Percentiles rank a stretch among this genome's conserved stretches.
Evolutionary conservation across 805 yeast species (phyloP).

Genomic region (Yamadazyma nakazawae): DNA sequence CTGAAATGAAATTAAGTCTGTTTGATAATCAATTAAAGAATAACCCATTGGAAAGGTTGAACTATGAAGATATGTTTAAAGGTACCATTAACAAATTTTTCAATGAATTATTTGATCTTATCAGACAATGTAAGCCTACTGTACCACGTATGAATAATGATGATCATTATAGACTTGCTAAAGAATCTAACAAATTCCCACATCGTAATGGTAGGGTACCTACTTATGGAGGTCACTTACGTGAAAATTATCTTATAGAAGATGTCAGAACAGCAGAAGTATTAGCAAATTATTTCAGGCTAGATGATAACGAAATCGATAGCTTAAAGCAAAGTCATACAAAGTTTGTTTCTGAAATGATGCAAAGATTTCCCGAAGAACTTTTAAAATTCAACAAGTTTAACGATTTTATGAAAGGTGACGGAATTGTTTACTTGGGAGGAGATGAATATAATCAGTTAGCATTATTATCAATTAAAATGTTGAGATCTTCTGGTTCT

Average conservation of each 20-base stretch:
- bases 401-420: conserved; percentile 32
- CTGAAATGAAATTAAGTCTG: background rate
- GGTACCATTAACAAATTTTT: conserved; percentile 16
- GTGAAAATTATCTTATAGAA: conserved; percentile 30
- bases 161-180: conserved; percentile 23
- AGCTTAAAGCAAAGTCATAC: conserved; percentile 21
- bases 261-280: conserved; percentile 26
- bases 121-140: conserved; percentile 22
- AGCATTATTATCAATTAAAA: conserved; percentile 31
- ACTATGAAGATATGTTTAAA: conserved; percentile 9
- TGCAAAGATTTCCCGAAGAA: conserved; percentile 20
- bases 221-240: conserved; percentile 32
- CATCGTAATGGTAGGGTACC: conserved; percentile 26
- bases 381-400: conserved; percentile 19
- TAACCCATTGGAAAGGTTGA: conserved; percentile 6
- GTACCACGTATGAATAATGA: conserved; percentile 22
- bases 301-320: conserved; percentile 18
- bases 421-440: conserved; percentile 40
- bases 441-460: conserved; percentile 35
- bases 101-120: conserved; percentile 15
- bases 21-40: background rate
- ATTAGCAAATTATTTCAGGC: conserved; percentile 20
- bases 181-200: conserved; percentile 16
- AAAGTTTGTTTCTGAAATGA: conserved; percentile 20
- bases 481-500: conserved; percentile 32